phyloP scores from a whole-genome alignment of 257 asterid genomes.

The Forsythia viridissima region DNA sequence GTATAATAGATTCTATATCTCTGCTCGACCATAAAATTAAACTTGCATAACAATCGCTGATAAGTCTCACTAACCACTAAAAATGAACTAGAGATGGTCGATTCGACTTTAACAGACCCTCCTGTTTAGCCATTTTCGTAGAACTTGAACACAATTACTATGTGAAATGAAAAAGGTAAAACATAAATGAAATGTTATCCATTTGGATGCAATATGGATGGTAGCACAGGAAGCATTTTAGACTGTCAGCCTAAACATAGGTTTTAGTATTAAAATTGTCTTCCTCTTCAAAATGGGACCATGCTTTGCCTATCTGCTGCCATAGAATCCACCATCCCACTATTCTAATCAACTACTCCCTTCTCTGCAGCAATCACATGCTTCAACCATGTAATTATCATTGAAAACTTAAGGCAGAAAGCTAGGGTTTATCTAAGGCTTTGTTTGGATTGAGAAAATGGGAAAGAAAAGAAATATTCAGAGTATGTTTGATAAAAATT shows the following conservation, averaged over 20 bases:
- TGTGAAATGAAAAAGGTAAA: not conserved
- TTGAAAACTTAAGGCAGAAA: slow-evolving; percentile 14
- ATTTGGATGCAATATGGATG: slow-evolving; percentile 37
- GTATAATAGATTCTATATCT: no score
- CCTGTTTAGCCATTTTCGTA: no score
- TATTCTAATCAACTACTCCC: slow-evolving; percentile 44
- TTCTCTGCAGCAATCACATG: slow-evolving; percentile 59
- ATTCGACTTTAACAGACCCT: no score
- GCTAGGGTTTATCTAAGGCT: slow-evolving; percentile 16
- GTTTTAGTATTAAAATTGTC: slow-evolving; percentile 22
- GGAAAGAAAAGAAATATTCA: not conserved
- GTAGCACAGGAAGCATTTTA: slow-evolving; percentile 42
- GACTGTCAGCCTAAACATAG: slow-evolving; percentile 50
- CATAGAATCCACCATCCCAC: slow-evolving; percentile 21
- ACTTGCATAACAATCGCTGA: no score
- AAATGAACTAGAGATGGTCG: no score
- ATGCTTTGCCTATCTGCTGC: slow-evolving; percentile 7
- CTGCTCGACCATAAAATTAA: no score
- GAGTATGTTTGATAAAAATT: no score
- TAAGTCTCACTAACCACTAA: no score
- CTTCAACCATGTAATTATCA: slow-evolving; percentile 30
- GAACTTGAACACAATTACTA: no score
- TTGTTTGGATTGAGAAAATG: slow-evolving; percentile 21
- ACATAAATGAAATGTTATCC: slow-evolving; percentile 11
- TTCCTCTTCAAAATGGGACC: slow-evolving; percentile 30